Conservation (phyloP, 2,329 filamentous ascomycete species). For the Coleophoma crateriformis region DNA sequence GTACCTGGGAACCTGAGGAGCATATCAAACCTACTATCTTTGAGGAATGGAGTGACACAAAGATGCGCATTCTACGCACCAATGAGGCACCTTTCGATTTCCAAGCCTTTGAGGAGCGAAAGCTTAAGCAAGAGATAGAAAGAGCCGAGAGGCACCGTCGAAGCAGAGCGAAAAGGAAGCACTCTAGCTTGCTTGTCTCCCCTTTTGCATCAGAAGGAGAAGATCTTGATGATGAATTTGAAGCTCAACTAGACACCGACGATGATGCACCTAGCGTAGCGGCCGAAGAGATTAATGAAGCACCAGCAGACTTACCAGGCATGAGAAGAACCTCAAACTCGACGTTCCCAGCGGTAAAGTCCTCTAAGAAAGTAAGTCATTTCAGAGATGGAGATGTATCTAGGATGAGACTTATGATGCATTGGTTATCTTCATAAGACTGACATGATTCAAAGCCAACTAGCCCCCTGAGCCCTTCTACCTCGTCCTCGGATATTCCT, state of each 20-base stretch:
- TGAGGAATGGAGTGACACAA: conserved; percentile 24
- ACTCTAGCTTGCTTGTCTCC: conserved; percentile 5
- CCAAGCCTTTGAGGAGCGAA: conserved; percentile 7
- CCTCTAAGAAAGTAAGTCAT: background rate
- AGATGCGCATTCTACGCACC: conserved; percentile 11
- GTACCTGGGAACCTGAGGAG: conserved; percentile 46
- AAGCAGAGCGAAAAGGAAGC: conserved; percentile 15
- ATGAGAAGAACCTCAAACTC: background rate
- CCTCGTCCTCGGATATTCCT: conserved; percentile 3
- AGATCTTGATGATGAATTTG: conserved; percentile 2
- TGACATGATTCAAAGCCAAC: background rate
- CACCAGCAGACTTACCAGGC: background rate
- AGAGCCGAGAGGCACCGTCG: conserved; percentile 13
- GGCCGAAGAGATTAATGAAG: conserved; percentile 12
- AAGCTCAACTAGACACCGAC: too few relatives aligned
- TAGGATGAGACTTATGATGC: background rate
- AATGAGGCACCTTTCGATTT: conserved; percentile 16
- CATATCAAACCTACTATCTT: conserved; percentile 28
- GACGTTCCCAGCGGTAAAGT: background rate
- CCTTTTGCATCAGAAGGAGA: conserved; percentile 10
- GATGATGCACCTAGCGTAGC: conserved; percentile 17
- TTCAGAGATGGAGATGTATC: too few relatives aligned
- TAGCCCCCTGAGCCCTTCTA: background rate
- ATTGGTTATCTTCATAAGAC: background rate
- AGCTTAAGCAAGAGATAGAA: conserved; percentile 4